Percentiles rank a stretch among this genome's conserved stretches.
phyloP scores from a whole-genome alignment of 345 rosid species.

The Moringa oleifera region DNA sequence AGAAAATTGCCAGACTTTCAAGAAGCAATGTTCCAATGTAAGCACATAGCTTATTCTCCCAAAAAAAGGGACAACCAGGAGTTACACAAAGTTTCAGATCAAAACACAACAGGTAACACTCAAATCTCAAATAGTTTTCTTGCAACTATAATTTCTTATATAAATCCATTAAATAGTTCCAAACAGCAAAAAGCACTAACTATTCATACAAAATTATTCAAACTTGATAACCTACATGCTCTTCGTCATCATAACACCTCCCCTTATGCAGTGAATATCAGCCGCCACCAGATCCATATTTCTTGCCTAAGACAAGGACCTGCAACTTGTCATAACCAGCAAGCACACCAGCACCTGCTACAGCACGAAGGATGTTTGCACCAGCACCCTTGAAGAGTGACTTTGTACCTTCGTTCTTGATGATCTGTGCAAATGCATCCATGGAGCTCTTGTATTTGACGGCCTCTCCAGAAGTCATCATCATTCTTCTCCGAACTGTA shows the following conservation, averaged over 20 bases:
- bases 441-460: conserved; percentile 53
- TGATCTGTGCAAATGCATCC: conserved; percentile 41
- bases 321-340: conserved; percentile 67
- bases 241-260: conserved; percentile 11
- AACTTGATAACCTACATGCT: conserved; percentile 6
- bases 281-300: conserved; percentile 48
- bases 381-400: conserved; percentile 70
- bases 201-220: conserved; percentile 24
- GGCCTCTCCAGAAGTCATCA: conserved; percentile 76
- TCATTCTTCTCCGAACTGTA: conserved; percentile 64
- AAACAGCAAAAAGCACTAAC: conserved; percentile 8
- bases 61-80: not conserved
- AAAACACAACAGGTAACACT: conserved; percentile 16
- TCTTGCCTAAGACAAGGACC: conserved; percentile 48
- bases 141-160: conserved; percentile 2
- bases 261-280: conserved; percentile 14
- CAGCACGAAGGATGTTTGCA: conserved; percentile 55
- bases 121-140: conserved; percentile 12
- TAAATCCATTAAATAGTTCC: conserved; percentile 12
- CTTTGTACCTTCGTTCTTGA: conserved; percentile 49
- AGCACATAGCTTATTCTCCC: conserved; percentile 11
- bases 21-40: not conserved
- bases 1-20: not conserved
- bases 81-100: not conserved
- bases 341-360: conserved; percentile 61